Conservation (phyloP, 345 rosid species). For the Rhizophora apiculata region DNA sequence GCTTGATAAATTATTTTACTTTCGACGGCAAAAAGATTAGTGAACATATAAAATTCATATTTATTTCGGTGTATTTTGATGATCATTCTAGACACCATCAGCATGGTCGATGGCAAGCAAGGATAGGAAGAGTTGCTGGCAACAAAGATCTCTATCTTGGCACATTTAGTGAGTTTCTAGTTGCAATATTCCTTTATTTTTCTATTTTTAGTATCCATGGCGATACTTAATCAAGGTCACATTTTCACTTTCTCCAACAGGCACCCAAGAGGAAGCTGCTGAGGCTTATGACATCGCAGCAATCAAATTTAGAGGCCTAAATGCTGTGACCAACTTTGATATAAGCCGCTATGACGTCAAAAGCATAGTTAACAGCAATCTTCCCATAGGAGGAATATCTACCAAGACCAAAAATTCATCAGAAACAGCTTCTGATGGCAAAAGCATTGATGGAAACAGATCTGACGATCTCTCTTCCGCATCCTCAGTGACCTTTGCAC, state of each 20-base stretch:
- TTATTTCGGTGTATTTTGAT: background rate
- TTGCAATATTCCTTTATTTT: background rate
- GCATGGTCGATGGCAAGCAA: constrained; percentile 98
- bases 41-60: background rate
- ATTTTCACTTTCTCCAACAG: constrained; percentile 20
- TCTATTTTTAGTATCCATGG: background rate
- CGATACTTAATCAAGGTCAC: too few relatives aligned
- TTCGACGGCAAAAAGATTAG: background rate
- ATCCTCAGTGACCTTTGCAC: constrained; percentile 43
- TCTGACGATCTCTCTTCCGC: constrained; percentile 50
- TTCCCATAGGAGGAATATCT: constrained; percentile 70
- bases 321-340: constrained; percentile 90
- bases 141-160: constrained; percentile 98
- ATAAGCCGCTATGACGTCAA: constrained; percentile 90
- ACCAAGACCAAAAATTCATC: constrained; percentile 40
- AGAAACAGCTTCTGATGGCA: constrained; percentile 42
- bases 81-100: constrained; percentile 72
- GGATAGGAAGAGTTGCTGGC: constrained; percentile 96
- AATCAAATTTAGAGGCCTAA: constrained; percentile 83
- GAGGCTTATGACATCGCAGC: constrained; percentile 78
- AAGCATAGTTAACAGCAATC: constrained; percentile 74
- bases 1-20: too few relatives aligned
- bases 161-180: constrained; percentile 65
- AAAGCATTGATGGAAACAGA: constrained; percentile 36
- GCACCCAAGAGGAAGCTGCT: constrained; percentile 83